Evolutionary conservation across 805 yeast genomes (phyloP), one percentile per base, ranked within the genome.

Genomic region (Maudiozyma saulgeensis): DNA sequence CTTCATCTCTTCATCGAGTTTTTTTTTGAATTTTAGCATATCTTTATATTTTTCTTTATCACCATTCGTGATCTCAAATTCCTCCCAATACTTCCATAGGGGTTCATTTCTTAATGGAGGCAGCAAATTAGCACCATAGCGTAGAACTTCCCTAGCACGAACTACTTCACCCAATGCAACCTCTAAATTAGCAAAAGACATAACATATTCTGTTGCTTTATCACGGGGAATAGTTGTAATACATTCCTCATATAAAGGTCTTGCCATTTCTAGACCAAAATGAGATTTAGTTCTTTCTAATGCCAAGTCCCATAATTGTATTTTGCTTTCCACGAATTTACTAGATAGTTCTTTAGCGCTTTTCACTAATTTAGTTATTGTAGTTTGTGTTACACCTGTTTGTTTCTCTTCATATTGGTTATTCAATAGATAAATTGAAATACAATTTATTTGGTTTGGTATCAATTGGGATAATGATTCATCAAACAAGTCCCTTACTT

Each of bases 401-500:
- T 66, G 53, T 0, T 64, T 68, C 53, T 75, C 76, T 59, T 89
- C 96, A 57, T 78, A 79, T 35, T 79, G 67, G 2, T 83, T 78
- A 60, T 84, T 87, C 37, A 78, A 56, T 1, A 80, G 49, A 53
- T 71, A 75, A 0, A 87, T 67, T 0, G 78, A 62, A 49, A 76
- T 75, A 43, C 75, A 69, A 45, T 62, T 60, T 7, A 65, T 49
- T 19, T 51, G 56, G 21, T 72, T 64, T 0, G 66, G 45, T 0
- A 86, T 84, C 53, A 86, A 73, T 1, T 62, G 69, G 4, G 68
- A 70, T 4, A 86, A 56, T 5, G 88, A 76, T 42, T 80, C 79
- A 44, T 87, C 96, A 67, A 86, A 89, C 15, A 84, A 58, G 50
- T 86, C 95, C 37, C 96, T 69, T 6, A 85, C 66, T 52, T 83